Percentiles rank a stretch among this genome's conserved stretches.
Conservation (phyloP, 2,329 filamentous ascomycete species). For the Trichoderma sp. region DNA sequence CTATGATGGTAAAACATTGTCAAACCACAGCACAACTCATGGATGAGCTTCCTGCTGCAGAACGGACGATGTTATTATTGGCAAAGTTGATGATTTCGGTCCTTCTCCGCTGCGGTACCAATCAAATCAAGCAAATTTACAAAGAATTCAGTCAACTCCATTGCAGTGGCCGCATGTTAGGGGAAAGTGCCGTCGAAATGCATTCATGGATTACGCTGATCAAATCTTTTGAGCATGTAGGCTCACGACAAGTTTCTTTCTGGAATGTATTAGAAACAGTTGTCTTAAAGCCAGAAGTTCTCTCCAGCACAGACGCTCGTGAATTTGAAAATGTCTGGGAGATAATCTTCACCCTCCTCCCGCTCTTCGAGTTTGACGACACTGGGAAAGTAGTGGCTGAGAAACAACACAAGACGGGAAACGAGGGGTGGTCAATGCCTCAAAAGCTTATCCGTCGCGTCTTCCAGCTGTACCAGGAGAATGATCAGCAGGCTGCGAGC, state of each 20-base stretch:
- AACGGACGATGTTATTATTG: slow-evolving; percentile 47
- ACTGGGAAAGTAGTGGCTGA: slow-evolving; percentile 46
- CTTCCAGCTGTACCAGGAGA: slow-evolving; percentile 57
- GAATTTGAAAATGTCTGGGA: slow-evolving; percentile 58
- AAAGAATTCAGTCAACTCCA: slow-evolving; percentile 45
- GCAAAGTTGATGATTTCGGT: slow-evolving; percentile 38
- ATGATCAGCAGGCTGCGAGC: slow-evolving; percentile 54
- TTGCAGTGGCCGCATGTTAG: slow-evolving; percentile 52
- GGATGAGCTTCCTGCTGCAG: slow-evolving; percentile 43
- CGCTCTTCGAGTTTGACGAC: slow-evolving; percentile 59
- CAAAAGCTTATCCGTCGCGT: slow-evolving; percentile 57
- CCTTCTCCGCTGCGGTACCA: slow-evolving; percentile 45
- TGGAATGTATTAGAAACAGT: slow-evolving; percentile 56
- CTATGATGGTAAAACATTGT: slow-evolving; percentile 45
- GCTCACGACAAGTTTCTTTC: slow-evolving; percentile 54
- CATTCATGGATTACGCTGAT: slow-evolving; percentile 61
- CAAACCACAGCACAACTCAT: slow-evolving; percentile 34
- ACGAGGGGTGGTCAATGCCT: slow-evolving; percentile 60
- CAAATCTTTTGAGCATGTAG: slow-evolving; percentile 49
- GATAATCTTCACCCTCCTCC: slow-evolving; percentile 58
- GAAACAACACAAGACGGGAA: slow-evolving; percentile 29
- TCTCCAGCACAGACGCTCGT: slow-evolving; percentile 40
- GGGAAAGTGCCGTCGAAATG: slow-evolving; percentile 42
- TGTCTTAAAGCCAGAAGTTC: slow-evolving; percentile 32
- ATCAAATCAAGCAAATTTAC: slow-evolving; percentile 47